A percentile compares a stretch with the other conserved stretches of the same genome.
Evolutionary conservation across 768 basidiomycete species (phyloP).

Genomic region (Asterophora lycoperdoides): DNA sequence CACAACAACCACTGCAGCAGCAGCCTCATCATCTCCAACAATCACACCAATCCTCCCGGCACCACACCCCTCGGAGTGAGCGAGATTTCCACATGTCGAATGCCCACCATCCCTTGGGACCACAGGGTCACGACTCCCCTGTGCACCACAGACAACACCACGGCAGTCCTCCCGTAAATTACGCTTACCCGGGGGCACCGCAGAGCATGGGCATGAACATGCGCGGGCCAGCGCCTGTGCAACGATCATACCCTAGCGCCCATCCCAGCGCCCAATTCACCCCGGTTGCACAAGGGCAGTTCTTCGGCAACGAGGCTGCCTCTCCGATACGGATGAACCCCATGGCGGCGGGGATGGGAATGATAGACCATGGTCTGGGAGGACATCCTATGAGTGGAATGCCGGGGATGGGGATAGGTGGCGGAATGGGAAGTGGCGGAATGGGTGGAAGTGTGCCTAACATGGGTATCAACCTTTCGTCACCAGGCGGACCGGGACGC

Average conservation of each 20-base stretch:
- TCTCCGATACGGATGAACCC: constrained; percentile 35
- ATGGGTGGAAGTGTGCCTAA: constrained; percentile 27
- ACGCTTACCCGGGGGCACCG: constrained; percentile 31
- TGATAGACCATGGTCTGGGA: constrained; percentile 19
- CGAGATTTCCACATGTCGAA: constrained; percentile 27
- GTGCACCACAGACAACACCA: constrained; percentile 25
- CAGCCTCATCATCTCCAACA: constrained; percentile 24
- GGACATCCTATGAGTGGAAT: constrained; percentile 14
- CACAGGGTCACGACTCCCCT: constrained; percentile 22
- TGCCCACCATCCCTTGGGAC: constrained; percentile 26
- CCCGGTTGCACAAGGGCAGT: constrained; percentile 27
- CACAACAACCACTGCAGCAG: constrained; percentile 28
- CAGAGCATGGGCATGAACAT: constrained; percentile 24
- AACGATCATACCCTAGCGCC: constrained; percentile 26
- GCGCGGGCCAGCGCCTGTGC: constrained; percentile 25
- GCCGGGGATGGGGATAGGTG: constrained; percentile 24
- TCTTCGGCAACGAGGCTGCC: constrained; percentile 25
- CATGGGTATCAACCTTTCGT: constrained; percentile 24
- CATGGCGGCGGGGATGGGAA: constrained; percentile 22
- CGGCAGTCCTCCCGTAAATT: constrained; percentile 21
- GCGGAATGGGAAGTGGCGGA: constrained; percentile 12
- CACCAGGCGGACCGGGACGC: constrained; percentile 22
- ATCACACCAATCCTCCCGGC: constrained; percentile 26
- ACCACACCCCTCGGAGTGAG: constrained; percentile 28
- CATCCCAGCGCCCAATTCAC: constrained; percentile 30